These are phyloP conservation scores for Neurospora sp. DNA, from an alignment of 495 filamentous ascomycete species.

Conservation along the genomic window DNA sequence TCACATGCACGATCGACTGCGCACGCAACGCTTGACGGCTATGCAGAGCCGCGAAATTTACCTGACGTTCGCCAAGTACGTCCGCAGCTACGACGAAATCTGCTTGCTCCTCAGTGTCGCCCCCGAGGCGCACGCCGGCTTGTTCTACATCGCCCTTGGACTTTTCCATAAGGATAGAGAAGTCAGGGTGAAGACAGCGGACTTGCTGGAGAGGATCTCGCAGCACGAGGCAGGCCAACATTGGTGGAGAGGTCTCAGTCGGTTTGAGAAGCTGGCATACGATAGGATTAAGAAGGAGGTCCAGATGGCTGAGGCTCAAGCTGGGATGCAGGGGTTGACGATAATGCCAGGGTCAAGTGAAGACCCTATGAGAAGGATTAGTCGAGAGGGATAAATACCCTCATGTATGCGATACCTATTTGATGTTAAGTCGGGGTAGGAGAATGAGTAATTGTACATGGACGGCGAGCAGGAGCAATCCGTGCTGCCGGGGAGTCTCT, in stretches of 20 bases:
- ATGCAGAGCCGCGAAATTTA: constrained; percentile 70
- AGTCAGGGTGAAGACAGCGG: constrained; percentile 67
- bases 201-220: constrained; percentile 71
- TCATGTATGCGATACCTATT: neutral
- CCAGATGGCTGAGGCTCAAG: constrained; percentile 31
- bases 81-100: constrained; percentile 78
- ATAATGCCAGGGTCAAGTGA: constrained; percentile 9
- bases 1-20: constrained; percentile 85
- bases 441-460: neutral
- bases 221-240: constrained; percentile 84
- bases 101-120: constrained; percentile 79
- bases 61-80: constrained; percentile 60
- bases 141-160: constrained; percentile 87
- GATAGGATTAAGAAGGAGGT: constrained; percentile 57
- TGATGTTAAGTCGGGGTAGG: neutral
- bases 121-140: constrained; percentile 75
- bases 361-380: constrained; percentile 19
- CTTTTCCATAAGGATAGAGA: constrained; percentile 83
- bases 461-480: neutral
- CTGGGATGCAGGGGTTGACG: constrained; percentile 17
- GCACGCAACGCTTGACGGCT: constrained; percentile 61
- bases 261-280: constrained; percentile 79
- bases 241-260: constrained; percentile 78
- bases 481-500: neutral
- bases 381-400: constrained; percentile 3